Percentiles rank a stretch among this genome's conserved stretches.
phyloP scores from a whole-genome alignment of 2,329 filamentous ascomycete species.

The Verticillium isaacii region DNA sequence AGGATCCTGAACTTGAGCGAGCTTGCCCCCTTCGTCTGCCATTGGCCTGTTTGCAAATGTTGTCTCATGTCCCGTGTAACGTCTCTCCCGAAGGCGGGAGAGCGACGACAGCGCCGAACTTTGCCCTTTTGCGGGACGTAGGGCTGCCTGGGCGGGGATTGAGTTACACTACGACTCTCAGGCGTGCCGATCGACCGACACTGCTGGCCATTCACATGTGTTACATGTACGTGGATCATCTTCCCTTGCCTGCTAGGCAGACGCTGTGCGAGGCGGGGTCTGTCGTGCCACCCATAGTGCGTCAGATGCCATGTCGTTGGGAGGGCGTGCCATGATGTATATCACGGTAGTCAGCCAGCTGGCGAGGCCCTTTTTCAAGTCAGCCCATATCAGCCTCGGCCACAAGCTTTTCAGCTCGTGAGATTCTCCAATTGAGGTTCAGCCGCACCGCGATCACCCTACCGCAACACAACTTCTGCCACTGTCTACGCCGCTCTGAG shows the following conservation, averaged over 20 bases:
- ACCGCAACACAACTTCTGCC: neutral
- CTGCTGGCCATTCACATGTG: neutral
- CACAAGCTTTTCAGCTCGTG: no score
- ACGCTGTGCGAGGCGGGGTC: neutral
- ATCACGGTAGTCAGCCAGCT: neutral
- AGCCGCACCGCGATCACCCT: no score
- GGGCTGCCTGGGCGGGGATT: neutral
- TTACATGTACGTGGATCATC: neutral
- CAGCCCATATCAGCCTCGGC: no score
- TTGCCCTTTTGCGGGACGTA: neutral
- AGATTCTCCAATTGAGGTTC: no score
- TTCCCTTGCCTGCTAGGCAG: neutral
- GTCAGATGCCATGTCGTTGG: neutral
- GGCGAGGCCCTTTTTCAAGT: no score
- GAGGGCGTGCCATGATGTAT: neutral
- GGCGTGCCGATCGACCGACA: neutral
- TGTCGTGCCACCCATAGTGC: neutral
- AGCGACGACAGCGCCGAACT: neutral
- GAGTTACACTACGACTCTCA: neutral
- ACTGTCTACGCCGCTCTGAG: no score
- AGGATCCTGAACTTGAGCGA: neutral
- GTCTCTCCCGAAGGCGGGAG: no score
- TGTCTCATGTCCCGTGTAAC: neutral
- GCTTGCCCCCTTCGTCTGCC: neutral
- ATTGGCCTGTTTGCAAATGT: no score